Base-by-base conservation (phyloP, 2,329 filamentous ascomycete genomes). In the Xylaria sp. region DNA sequence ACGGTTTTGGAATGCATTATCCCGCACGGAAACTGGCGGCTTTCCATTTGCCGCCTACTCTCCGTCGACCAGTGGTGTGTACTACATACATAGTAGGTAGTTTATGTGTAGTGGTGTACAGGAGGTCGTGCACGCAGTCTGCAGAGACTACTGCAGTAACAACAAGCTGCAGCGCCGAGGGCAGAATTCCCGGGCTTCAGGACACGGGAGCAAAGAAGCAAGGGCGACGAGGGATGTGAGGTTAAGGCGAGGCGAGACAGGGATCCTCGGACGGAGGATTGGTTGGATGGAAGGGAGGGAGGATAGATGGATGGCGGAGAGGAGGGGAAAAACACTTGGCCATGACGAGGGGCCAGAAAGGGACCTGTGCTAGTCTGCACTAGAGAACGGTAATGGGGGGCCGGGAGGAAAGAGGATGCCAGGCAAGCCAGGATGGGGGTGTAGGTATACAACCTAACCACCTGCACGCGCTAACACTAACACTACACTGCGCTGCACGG, bases 1-100 rank as follows among this genome's bases (percentile, higher is more conserved):
- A 74, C 65, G 69, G 75, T 71, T 73, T 75, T 73, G 68, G 73
- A 73, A 71, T 71, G 55, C 65, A 72, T 76, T 73, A 71, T 75
- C 65, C 75, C 74, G 73, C 72, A 61, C 50, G 46, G 46, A 59
- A 57, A 61, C 57, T 62, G 61, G 65, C 60, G 25, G 52, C 57
- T 48, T 65, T 58, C 58, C 50, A 60, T 67, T 67, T 67, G 69
- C 57, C 67, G 61, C 44, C 52, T 39, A 41, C 48, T 51, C 52
- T 69, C 37, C 57, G 34, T 52, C 13, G 13, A 18, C 46, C 50
- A 50, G 23, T 46, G 39, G 50, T 63, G 28, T 54, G 41, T n/a
- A 46, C 13, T 46, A 8, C 18, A 15, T 44, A 44, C 13, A 13
- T 18, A 18, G 13, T 13, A 44, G 39, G 39, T 18, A 18, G 13